Evolutionary conservation across 2,329 filamentous ascomycete genomes (phyloP).

Genomic region (Claviceps lovelessii): DNA sequence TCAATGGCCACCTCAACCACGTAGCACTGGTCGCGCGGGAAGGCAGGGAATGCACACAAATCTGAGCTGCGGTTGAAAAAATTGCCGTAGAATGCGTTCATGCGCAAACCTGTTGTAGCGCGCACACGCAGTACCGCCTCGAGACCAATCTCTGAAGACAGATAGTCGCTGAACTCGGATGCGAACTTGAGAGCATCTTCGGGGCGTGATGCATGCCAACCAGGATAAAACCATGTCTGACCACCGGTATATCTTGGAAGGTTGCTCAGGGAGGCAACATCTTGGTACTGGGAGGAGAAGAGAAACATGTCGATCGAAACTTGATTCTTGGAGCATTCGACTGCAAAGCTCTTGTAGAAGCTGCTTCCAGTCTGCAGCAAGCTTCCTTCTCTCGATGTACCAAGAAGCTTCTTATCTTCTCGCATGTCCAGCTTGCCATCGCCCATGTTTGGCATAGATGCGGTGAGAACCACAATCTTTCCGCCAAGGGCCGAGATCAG

Average conservation of each 20-base stretch:
- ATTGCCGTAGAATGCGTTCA: slow-evolving; percentile 98
- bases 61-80: slow-evolving; percentile 98
- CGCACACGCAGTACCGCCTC: slow-evolving; percentile 92
- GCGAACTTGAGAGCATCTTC: slow-evolving; percentile 98
- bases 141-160: slow-evolving; percentile 91
- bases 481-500: slow-evolving; percentile 87
- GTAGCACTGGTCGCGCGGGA: slow-evolving; percentile 92
- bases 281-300: slow-evolving; percentile 91
- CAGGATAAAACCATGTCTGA: slow-evolving; percentile 96
- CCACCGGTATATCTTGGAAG: slow-evolving; percentile 91
- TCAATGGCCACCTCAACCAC: slow-evolving; percentile 98
- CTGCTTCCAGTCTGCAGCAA: slow-evolving; percentile 85
- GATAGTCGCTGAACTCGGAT: slow-evolving; percentile 86
- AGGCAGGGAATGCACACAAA: slow-evolving; percentile 92
- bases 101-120: slow-evolving; percentile 83
- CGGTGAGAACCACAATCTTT: slow-evolving; percentile 84
- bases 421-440: slow-evolving; percentile 82
- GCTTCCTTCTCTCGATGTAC: slow-evolving; percentile 79
- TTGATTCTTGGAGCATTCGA: slow-evolving; percentile 97
- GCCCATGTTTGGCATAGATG: slow-evolving; percentile 79
- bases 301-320: slow-evolving; percentile 98
- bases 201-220: slow-evolving; percentile 84
- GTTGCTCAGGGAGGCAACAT: slow-evolving; percentile 91
- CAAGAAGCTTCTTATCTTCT: slow-evolving; percentile 90
- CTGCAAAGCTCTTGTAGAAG: slow-evolving; percentile 98